Base-by-base conservation (phyloP, 768 basidiomycete species). In the Podaxis sp. region DNA sequence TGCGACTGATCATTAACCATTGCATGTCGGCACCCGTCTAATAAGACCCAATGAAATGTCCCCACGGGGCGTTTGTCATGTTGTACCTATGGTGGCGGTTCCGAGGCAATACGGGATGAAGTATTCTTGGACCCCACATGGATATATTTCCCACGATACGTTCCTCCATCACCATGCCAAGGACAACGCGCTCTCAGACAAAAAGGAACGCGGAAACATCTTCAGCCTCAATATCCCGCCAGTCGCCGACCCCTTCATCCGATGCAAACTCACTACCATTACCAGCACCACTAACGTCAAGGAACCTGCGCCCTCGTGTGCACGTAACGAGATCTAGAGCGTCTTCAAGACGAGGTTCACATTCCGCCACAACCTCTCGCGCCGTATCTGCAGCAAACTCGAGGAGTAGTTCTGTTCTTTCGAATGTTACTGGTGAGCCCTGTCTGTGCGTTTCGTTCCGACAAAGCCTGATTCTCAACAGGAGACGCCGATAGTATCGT, bases 281-380 rank as follows among this genome's bases (percentile, higher is more conserved):
- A 12, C 72, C 69, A 54, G 66, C 64, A n/a, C 72, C 72, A 1
- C 60, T 63, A n/a, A 71, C 71, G 24, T 66, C 62, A 40, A 63
- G 71, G 22, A 65, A 51, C 57, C 67, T 68, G 3, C 61, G 43
- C 15, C 69, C 73, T 6, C 41, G 60, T 13, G 29, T 36, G 13
- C 33, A 55, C 4, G 6, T 55, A 5, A 36, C 43, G 12, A 66
- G 71, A 36, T 70, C 70, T 27, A 53, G 66, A 22, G 55, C 69
- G 17, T 65, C 67, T 17, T 71, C 67, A 0, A 17, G 65, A 15
- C 63, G 63, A 7, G 67, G 65, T 36, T 67, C 68, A 33, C 60
- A 46, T n/a, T 58, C 66, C 9, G 27, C 59, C 11, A 62, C 61
- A 54, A 59, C 41, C 60, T 67, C 61, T 40, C 27, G 50, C 15